Conservation (phyloP, 2,329 filamentous ascomycete species). For the Zymoseptoria crescenta region DNA sequence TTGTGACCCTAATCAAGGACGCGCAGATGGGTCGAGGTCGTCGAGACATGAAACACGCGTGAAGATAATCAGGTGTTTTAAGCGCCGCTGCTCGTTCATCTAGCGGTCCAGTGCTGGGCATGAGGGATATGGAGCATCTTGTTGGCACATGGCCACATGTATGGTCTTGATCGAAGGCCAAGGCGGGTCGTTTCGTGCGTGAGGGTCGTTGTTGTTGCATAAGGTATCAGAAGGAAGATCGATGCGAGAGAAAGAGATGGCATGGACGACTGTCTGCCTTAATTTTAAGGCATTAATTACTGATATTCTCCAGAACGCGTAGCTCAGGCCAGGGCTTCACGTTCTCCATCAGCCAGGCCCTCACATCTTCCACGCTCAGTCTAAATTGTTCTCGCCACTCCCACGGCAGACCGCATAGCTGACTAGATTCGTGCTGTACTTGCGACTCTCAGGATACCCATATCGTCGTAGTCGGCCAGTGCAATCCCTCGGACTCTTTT, state of each 20-base stretch:
- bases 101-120: background rate
- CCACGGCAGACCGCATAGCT: background rate
- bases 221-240: background rate
- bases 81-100: background rate
- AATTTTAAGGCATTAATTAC: background rate
- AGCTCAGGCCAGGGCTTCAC: background rate
- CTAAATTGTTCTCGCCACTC: background rate
- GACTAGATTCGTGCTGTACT: constrained; percentile 2
- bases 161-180: background rate
- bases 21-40: background rate
- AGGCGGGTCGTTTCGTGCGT: background rate
- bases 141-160: background rate
- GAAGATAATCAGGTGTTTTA: background rate
- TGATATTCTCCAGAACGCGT: background rate
- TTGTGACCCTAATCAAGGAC: background rate
- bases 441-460: constrained; percentile 21
- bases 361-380: constrained; percentile 1
- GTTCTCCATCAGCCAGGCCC: background rate
- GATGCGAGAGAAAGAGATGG: background rate
- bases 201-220: background rate
- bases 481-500: background rate
- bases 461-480: constrained; percentile 8
- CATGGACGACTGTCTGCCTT: background rate
- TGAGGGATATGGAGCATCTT: background rate
- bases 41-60: background rate